Conservation (phyloP, 345 rosid genomes). For the Brassica juncea region DNA sequence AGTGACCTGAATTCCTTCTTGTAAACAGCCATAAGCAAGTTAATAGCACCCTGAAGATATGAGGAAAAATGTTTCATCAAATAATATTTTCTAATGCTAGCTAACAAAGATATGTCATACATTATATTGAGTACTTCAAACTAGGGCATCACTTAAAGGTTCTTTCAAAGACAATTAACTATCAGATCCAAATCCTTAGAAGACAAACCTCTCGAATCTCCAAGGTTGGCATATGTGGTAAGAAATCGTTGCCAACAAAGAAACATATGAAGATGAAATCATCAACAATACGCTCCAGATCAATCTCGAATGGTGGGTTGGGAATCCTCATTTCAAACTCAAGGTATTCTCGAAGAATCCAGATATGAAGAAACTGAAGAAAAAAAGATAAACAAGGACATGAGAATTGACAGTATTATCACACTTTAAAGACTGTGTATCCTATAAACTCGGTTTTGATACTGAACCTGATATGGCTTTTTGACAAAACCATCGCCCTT, state of each 20-base stretch:
- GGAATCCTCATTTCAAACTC: slow-evolving; percentile 81
- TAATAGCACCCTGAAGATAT: slow-evolving; percentile 84
- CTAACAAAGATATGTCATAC: not conserved
- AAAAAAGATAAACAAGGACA: slow-evolving; percentile 17
- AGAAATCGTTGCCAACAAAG: slow-evolving; percentile 96
- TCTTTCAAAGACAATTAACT: not conserved
- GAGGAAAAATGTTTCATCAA: slow-evolving; percentile 16
- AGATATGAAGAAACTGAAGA: slow-evolving; percentile 84
- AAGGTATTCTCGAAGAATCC: slow-evolving; percentile 93
- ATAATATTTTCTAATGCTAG: not conserved
- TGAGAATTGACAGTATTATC: slow-evolving; percentile 19
- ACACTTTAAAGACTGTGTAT: not conserved
- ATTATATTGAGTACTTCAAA: not conserved
- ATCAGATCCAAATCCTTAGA: not conserved
- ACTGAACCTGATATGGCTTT: slow-evolving; percentile 91
- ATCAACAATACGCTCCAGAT: slow-evolving; percentile 86
- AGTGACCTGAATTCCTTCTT: slow-evolving; percentile 81
- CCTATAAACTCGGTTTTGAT: not conserved
- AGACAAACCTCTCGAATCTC: slow-evolving; percentile 95
- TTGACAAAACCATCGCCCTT: slow-evolving; percentile 68
- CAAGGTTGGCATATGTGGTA: slow-evolving; percentile 98
- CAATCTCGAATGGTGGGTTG: slow-evolving; percentile 66
- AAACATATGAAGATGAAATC: slow-evolving; percentile 98
- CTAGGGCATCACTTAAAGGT: not conserved
- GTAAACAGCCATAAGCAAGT: slow-evolving; percentile 86